These are phyloP conservation scores for Alternaria angustiovoidea DNA, from an alignment of 2,329 filamentous ascomycete genomes.

Conservation along the genomic window DNA sequence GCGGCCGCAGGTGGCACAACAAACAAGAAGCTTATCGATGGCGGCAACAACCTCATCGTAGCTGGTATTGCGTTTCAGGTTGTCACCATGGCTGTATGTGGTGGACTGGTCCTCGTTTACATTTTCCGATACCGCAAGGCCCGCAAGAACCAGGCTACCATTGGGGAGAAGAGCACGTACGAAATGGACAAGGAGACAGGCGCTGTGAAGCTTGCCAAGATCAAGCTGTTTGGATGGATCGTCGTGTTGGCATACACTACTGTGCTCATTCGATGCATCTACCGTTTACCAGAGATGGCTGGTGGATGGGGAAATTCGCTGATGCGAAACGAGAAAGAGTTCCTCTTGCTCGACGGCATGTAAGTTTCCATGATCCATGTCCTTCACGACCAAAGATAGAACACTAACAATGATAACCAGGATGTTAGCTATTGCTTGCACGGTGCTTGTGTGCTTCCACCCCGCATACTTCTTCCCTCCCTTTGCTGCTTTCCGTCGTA, in stretches of 20 bases:
- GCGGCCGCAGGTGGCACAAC: constrained; percentile 53
- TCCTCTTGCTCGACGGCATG: constrained; percentile 59
- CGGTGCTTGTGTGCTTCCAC: constrained; percentile 35
- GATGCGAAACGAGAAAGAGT: constrained; percentile 57
- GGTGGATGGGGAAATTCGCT: constrained; percentile 54
- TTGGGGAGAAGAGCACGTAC: constrained; percentile 36
- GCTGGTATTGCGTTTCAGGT: constrained; percentile 65
- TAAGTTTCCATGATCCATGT: constrained; percentile 16
- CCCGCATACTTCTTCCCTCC: constrained; percentile 41
- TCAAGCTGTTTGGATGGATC: constrained; percentile 32
- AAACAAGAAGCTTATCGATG: constrained; percentile 46
- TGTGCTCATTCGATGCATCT: constrained; percentile 58
- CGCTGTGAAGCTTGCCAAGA: constrained; percentile 21
- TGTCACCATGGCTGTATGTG: constrained; percentile 59
- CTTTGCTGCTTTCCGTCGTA: constrained; percentile 33
- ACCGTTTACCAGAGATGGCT: constrained; percentile 57
- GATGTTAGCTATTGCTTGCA: constrained; percentile 41
- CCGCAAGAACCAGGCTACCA: constrained; percentile 7
- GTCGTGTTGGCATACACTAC: constrained; percentile 51
- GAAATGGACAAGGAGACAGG: constrained; percentile 33
- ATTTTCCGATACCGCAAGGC: constrained; percentile 34
- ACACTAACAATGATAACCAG: constrained; percentile 19
- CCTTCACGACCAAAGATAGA: background rate
- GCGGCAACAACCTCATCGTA: constrained; percentile 63
- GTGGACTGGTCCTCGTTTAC: constrained; percentile 49